Conservation (phyloP, 2,329 filamentous ascomycete genomes). For the Sphaerostilbella broomeana region DNA sequence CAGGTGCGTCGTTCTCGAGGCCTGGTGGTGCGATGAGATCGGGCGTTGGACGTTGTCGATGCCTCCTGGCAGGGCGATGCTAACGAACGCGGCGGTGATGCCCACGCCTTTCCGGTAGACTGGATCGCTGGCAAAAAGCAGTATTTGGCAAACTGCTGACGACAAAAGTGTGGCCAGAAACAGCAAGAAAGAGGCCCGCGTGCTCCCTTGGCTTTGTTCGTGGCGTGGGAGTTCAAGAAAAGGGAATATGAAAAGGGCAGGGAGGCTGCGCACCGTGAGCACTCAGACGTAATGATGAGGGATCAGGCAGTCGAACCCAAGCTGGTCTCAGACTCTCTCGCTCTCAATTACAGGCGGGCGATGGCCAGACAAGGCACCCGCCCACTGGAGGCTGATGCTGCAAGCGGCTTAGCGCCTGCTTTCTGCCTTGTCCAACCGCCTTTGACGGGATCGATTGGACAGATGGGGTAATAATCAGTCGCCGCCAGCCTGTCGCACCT, state of each 20-base stretch:
- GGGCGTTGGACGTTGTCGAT: background rate
- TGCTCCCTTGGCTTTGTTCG: conserved; percentile 3
- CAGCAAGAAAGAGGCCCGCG: background rate
- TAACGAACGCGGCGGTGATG: conserved; percentile 10
- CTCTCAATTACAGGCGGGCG: background rate
- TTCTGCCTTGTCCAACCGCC: conserved; percentile 12
- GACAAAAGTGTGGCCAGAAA: background rate
- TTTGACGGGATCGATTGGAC: background rate
- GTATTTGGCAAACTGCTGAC: background rate
- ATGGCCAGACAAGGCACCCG: conserved; percentile 2
- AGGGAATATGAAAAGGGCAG: background rate
- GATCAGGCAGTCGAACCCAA: conserved; percentile 15
- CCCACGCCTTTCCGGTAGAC: conserved; percentile 3
- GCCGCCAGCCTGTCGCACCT: no score
- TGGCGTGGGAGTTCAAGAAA: background rate
- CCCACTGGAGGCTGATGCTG: background rate
- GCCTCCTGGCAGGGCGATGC: background rate
- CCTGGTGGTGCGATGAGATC: background rate
- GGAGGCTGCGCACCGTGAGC: conserved; percentile 6
- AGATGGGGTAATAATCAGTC: background rate
- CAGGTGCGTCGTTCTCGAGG: background rate
- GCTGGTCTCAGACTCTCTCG: background rate
- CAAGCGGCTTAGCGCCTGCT: conserved; percentile 8
- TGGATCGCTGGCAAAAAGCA: background rate
- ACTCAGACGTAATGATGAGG: conserved; percentile 12